These are phyloP conservation scores for Alternaria sp. DNA, from an alignment of 2,329 filamentous ascomycete genomes.

Conservation along the genomic window DNA sequence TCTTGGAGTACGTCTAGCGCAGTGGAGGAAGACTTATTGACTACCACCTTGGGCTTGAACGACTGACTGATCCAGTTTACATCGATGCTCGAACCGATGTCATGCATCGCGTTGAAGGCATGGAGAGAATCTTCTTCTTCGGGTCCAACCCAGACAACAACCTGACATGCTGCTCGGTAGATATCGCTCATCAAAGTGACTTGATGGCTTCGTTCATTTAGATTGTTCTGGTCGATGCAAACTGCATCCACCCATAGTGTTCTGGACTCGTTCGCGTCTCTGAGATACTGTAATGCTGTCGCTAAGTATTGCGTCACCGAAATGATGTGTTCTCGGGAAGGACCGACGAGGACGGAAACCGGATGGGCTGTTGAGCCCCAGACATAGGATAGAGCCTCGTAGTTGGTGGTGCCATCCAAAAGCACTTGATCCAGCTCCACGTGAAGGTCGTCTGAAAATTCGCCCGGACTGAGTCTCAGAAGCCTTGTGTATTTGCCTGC, in stretches of 20 bases:
- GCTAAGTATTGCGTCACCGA: background rate
- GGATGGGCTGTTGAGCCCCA: background rate
- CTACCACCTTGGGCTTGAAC: background rate
- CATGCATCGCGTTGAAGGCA: background rate
- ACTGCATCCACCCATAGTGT: background rate
- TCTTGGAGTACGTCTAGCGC: fast-evolving
- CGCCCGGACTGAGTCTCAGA: background rate
- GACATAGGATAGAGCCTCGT: background rate
- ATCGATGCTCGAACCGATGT: background rate
- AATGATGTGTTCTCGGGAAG: background rate
- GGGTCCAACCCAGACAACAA: background rate
- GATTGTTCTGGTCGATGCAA: background rate
- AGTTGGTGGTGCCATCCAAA: background rate
- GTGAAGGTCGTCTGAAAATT: background rate
- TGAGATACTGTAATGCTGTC: background rate
- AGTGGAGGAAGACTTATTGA: fast-evolving
- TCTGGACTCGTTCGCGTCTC: background rate
- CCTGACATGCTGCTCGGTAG: background rate
- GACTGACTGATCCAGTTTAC: background rate
- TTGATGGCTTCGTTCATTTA: background rate
- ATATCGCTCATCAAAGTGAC: background rate
- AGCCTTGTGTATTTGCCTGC: background rate
- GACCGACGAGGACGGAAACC: background rate
- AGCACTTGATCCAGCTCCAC: background rate
- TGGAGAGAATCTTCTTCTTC: background rate